These are phyloP conservation scores for Pilaira anomala DNA, from an alignment of 192 early-diverging fungal genomes.

Conservation along the genomic window DNA sequence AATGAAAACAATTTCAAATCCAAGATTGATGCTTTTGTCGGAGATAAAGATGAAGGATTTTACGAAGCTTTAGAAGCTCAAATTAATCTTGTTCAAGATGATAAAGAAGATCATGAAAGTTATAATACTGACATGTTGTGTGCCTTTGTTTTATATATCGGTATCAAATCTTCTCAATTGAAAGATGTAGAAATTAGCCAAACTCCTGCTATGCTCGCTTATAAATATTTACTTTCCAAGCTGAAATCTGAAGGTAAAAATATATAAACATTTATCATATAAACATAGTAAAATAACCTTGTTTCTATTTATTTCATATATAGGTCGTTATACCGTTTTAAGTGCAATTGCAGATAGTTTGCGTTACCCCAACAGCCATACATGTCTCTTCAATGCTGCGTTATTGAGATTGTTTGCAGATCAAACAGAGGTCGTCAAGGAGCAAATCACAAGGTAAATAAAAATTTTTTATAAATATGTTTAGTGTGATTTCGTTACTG, in stretches of 20 bases:
- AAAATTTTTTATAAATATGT: not conserved
- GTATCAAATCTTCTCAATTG: slow-evolving; percentile 68
- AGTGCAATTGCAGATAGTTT: slow-evolving; percentile 94
- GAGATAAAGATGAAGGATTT: slow-evolving; percentile 55
- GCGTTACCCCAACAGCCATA: slow-evolving; percentile 95
- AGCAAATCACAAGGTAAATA: slow-evolving; percentile 83
- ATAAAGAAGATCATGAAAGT: slow-evolving; percentile 31
- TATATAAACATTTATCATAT: not conserved
- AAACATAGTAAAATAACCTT: not conserved
- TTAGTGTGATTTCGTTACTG: not conserved
- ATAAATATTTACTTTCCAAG: slow-evolving; percentile 61
- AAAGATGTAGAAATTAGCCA: slow-evolving; percentile 43
- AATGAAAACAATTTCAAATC: slow-evolving; percentile 56
- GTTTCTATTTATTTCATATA: not conserved
- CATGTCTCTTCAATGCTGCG: slow-evolving; percentile 87
- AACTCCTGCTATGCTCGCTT: slow-evolving; percentile 74
- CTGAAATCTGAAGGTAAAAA: slow-evolving; percentile 10
- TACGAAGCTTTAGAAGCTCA: slow-evolving; percentile 50
- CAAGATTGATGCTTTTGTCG: slow-evolving; percentile 70
- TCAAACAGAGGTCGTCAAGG: slow-evolving; percentile 74
- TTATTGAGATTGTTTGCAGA: slow-evolving; percentile 84
- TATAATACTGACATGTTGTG: slow-evolving; percentile 80
- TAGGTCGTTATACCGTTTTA: slow-evolving; percentile 76
- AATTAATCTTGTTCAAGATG: slow-evolving; percentile 37
- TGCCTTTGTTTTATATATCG: slow-evolving; percentile 86